These are phyloP conservation scores for Hippophae gyantsensis DNA, from an alignment of 306 rosid species.

Conservation along the genomic window DNA sequence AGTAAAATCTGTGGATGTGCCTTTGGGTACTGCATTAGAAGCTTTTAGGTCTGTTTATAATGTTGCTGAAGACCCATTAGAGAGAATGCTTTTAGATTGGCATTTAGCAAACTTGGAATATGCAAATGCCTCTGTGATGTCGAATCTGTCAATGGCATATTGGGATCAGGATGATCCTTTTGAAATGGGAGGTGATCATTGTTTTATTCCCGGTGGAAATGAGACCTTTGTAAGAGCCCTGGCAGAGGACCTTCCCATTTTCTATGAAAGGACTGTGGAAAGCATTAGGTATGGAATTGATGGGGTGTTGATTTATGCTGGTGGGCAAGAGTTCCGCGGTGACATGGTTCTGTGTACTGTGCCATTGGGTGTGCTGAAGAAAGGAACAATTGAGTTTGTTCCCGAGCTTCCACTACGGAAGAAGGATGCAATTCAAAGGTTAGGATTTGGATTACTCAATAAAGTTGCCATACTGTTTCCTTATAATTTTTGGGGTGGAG, in stretches of 20 bases:
- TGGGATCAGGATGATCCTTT: slow-evolving; percentile 97
- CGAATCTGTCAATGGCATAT: slow-evolving; percentile 83
- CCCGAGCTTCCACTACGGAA: slow-evolving; percentile 86
- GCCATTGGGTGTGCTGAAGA: slow-evolving; percentile 79
- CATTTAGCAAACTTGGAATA: slow-evolving; percentile 90
- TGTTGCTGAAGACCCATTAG: slow-evolving; percentile 60
- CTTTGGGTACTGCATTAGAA: slow-evolving; percentile 72
- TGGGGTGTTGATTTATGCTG: slow-evolving; percentile 59
- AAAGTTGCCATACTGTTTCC: slow-evolving; percentile 84
- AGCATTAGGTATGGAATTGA: slow-evolving; percentile 57
- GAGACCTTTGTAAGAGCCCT: slow-evolving; percentile 63
- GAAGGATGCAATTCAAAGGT: slow-evolving; percentile 66
- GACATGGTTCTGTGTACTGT: slow-evolving; percentile 80
- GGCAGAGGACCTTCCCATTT: slow-evolving; percentile 71
- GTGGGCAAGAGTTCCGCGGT: slow-evolving; percentile 53
- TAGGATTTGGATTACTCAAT: slow-evolving; percentile 80
- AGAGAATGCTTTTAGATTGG: slow-evolving; percentile 84
- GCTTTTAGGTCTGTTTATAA: slow-evolving; percentile 60
- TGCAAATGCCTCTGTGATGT: slow-evolving; percentile 81
- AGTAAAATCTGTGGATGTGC: slow-evolving; percentile 63
- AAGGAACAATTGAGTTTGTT: slow-evolving; percentile 48
- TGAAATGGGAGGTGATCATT: slow-evolving; percentile 97
- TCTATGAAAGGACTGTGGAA: slow-evolving; percentile 63
- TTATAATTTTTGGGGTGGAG: slow-evolving; percentile 84
- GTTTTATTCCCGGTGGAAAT: slow-evolving; percentile 85